A percentile compares a stretch with the other conserved stretches of the same genome.
phyloP scores from a whole-genome alignment of 2,329 filamentous ascomycete genomes.

The Whalleya microplaca region DNA sequence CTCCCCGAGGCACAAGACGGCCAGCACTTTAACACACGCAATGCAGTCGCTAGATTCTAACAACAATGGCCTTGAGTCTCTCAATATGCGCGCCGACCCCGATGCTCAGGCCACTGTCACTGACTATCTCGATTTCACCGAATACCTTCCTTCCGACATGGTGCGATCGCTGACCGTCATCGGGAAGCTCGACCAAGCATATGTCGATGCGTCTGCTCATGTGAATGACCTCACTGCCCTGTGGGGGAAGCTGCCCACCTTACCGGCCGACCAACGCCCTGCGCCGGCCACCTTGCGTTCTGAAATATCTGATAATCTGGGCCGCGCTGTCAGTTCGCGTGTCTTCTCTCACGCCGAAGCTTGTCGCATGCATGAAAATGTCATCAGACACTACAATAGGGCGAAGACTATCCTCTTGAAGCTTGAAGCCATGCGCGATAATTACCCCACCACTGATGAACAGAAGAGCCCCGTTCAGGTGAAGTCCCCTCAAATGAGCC shows the following conservation, averaged over 20 bases:
- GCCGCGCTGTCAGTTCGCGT: slow-evolving; percentile 58
- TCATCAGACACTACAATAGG: slow-evolving; percentile 64
- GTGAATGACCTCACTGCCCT: slow-evolving; percentile 60
- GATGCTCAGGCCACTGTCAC: slow-evolving; percentile 72
- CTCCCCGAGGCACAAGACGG: slow-evolving; percentile 43
- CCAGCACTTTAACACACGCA: slow-evolving; percentile 36
- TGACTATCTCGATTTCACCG: slow-evolving; percentile 71
- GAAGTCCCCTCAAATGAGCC: slow-evolving; percentile 58
- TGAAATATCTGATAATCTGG: slow-evolving; percentile 62
- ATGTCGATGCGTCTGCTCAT: slow-evolving; percentile 57
- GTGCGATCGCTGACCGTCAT: slow-evolving; percentile 68
- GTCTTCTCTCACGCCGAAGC: slow-evolving; percentile 65
- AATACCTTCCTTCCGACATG: slow-evolving; percentile 70
- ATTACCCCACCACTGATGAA: slow-evolving; percentile 58
- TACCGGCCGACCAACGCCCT: slow-evolving; percentile 52
- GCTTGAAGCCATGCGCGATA: slow-evolving; percentile 62
- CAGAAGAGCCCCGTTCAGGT: slow-evolving; percentile 54
- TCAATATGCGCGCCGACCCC: slow-evolving; percentile 61
- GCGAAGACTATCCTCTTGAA: slow-evolving; percentile 63
- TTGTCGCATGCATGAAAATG: slow-evolving; percentile 64
- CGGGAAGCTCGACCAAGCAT: slow-evolving; percentile 63
- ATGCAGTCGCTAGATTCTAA: slow-evolving; percentile 36
- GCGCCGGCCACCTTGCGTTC: slow-evolving; percentile 57
- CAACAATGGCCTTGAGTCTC: slow-evolving; percentile 46
- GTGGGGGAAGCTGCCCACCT: slow-evolving; percentile 59